These are phyloP conservation scores for Xanthoconium purpureum DNA, from an alignment of 768 basidiomycete species.

Conservation along the genomic window DNA sequence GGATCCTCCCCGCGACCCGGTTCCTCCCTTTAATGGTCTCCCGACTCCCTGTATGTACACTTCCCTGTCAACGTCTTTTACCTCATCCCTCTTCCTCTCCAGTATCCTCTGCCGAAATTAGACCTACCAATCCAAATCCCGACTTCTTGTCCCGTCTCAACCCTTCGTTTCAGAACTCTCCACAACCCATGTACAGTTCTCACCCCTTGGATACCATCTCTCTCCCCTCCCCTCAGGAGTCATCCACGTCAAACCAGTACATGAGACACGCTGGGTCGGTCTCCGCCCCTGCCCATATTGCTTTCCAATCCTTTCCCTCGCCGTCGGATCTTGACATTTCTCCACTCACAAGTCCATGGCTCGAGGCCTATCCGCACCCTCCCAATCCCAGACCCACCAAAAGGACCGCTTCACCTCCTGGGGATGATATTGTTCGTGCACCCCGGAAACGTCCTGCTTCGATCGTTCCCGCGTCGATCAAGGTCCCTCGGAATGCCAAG, in stretches of 20 bases:
- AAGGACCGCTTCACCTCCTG: constrained; percentile 55
- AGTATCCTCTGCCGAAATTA: constrained; percentile 68
- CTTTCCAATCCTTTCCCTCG: constrained; percentile 53
- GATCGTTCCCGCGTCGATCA: constrained; percentile 23
- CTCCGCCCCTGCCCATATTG: constrained; percentile 74
- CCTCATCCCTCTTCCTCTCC: constrained; percentile 13
- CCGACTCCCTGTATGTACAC: constrained; percentile 62
- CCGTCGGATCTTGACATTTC: constrained; percentile 67
- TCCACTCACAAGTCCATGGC: constrained; percentile 79
- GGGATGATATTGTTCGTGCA: constrained; percentile 46
- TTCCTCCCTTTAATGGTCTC: constrained; percentile 45
- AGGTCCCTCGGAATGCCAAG: constrained; percentile 31
- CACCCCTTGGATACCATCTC: constrained; percentile 26
- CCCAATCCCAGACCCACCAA: constrained; percentile 36
- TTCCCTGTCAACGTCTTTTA: constrained; percentile 3
- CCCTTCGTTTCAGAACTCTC: constrained; percentile 40
- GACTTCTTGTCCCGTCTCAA: constrained; percentile 66
- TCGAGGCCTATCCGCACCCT: constrained; percentile 53
- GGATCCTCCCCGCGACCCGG: constrained; percentile 36
- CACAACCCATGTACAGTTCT: constrained; percentile 25
- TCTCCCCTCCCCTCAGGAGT: constrained; percentile 30
- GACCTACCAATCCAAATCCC: constrained; percentile 50
- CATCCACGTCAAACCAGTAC: constrained; percentile 27
- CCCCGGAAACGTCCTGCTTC: constrained; percentile 56
- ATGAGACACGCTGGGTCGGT: constrained; percentile 41